Base-by-base conservation (phyloP, 305 asterid species). In the Fraxinus sp. region DNA sequence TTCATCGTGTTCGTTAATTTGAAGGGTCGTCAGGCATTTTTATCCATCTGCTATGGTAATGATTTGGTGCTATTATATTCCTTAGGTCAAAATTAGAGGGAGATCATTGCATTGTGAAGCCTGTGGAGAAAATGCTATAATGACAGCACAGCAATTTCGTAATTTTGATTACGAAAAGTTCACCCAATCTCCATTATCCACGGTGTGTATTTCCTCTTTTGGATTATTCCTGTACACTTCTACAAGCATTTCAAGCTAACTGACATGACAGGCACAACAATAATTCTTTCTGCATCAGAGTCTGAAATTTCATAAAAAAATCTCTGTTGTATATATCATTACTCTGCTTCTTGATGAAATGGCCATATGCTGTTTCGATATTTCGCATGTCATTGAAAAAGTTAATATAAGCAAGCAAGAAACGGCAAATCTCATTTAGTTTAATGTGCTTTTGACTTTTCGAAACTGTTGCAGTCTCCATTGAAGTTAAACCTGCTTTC, bases 41-140 rank as follows among this genome's bases (percentile, higher is more conserved):
- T 39, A 36, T 79, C 4, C 28, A 52, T 73, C 2, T 73, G 4
- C 6, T 49, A n/a, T 74, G 70, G 41, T 57, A 81, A 82, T 78
- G 36, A 83, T 72, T 57, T 35, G 26, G 57, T 77, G 32, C 68
- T 72, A 32, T 71, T 77, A 44, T 77, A 46, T 85, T 72, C 79
- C 30, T 26, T 80, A 96, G 98, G 99, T 96, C 78, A 94, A 93
- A 87, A 85, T 96, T 68, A 89, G 99, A 88, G 99, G 98, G 86
- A 93, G 92, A 87, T 90, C 98, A 32, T 81, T 83, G 84, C 93
- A 92, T 14, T 96, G 99, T 78, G 91, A 90, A 88, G 95, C 94
- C 79, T 96, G 99, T 82, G 98, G 98, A 77, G 98, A 89, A 59
- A 79, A 80, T 79, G 81, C 94, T 62, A 59, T 87, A 77, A 57